Evolutionary conservation across 768 basidiomycete genomes (phyloP), one percentile per base, ranked within the genome.

Genomic region (Obba rivulosa): DNA sequence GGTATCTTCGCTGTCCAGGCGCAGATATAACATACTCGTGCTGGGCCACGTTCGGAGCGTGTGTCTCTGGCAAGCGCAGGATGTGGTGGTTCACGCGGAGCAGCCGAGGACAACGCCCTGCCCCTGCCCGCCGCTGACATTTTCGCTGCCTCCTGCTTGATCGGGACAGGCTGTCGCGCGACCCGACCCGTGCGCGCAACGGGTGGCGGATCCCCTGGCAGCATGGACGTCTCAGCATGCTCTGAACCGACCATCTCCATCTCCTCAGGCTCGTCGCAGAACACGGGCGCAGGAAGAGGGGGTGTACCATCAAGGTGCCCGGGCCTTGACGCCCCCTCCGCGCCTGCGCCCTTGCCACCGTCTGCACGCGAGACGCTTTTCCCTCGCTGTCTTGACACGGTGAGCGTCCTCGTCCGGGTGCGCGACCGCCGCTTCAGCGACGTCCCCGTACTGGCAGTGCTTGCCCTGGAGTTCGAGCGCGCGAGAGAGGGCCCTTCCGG

Each of bases 341-440:
- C 54, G 44, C 35, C 36, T 45, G 34, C 28, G 13, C 28, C 28
- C 28, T 31, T 13, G 7, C 28, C 28, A 13, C 28, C 28, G 7
- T 31, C 28, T 31, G 14, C 55, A 34, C 41, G 57, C 14, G 54
- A 59, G 8, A 42, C 18, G 48, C 63, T 64, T 53, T 54, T 61
- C n/a, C 57, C 61, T 41, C 62, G 51, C 40, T 16, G 43, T 28
- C 28, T 28, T 31, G 44, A 23, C 53, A n/a, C n/a, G n/a, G 53
- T 60, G 46, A 59, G 49, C 8, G 64, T 59, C 39, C 66, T 59
- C 14, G 62, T 53, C 44, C 60, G 54, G 23, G 64, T 65, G 38
- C 64, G 62, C 45, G 66, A 59, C 47, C 65, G 55, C 37, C 66
- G 66, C 50, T 54, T 47, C 36, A 68, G 59, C 20, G 59, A 62